Percentiles rank a stretch among this genome's conserved stretches.
These are phyloP conservation scores for Pseudopyricularia cyperi DNA, from an alignment of 2,329 filamentous ascomycete species.

Conservation along the genomic window DNA sequence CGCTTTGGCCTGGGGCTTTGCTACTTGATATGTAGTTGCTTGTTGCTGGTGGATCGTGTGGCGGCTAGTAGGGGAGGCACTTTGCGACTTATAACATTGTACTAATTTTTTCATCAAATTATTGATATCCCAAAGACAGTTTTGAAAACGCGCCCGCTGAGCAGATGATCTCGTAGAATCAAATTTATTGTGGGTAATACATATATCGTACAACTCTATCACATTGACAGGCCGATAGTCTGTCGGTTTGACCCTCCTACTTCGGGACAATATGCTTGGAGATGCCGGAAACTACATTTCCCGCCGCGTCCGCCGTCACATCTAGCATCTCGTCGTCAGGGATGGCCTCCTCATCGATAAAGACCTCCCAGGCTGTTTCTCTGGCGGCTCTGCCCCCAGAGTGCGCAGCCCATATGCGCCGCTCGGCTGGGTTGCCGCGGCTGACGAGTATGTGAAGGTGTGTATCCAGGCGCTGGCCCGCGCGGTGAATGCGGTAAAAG, in stretches of 20 bases:
- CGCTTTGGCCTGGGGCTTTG: no score
- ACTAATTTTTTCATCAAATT: no score
- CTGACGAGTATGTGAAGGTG: not conserved
- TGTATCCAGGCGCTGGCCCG: not conserved
- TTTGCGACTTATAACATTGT: no score
- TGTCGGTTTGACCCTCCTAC: not conserved
- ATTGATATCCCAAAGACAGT: no score
- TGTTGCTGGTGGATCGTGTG: no score
- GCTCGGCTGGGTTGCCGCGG: not conserved
- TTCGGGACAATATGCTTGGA: not conserved
- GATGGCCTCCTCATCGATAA: not conserved
- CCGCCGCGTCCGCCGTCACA: not conserved
- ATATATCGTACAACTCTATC: not conserved
- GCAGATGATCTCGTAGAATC: no score
- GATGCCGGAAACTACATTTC: not conserved
- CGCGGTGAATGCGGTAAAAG: not conserved
- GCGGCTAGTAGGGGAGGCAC: no score
- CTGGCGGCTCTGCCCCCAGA: not conserved
- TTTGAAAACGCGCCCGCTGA: no score
- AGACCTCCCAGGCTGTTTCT: not conserved
- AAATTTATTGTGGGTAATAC: no score
- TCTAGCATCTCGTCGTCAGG: not conserved
- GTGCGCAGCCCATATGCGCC: not conserved
- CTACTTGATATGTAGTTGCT: no score
- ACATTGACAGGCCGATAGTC: not conserved